Base-by-base conservation (phyloP, 192 early-diverging fungal species). In the Phlyctochytrium bullatum region DNA sequence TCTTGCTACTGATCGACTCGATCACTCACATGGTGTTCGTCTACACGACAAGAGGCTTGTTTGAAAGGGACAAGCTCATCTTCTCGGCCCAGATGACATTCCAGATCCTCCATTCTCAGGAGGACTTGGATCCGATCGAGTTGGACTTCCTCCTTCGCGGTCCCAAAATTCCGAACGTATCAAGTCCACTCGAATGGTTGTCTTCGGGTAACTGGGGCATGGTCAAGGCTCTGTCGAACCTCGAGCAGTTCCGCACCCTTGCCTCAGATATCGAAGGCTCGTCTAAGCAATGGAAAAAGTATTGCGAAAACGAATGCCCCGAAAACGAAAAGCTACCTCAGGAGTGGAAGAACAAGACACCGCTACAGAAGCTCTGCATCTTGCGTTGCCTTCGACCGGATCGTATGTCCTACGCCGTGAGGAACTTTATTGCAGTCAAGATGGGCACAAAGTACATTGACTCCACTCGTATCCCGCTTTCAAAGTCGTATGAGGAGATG, bases 281-380 rank as follows among this genome's bases (percentile, higher is more conserved):
- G 2, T 70, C 86, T 1, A 88, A 88, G 66, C 86, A 88, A 61
- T 88, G 86, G 86, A 83, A 82, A 59, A 88, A 88, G 69, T 88
- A 85, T 65, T 88, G 84, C 68, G 86, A 88, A 59, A 71, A 84
- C 56, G 86, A 88, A 61, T 76, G 73, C 28, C 86, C 86, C 14
- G 86, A 88, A 73, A 87, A 72, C 54, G 86, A 88, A 74, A 88
- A 88, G 71, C 69, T 88, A 36, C 86, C 86, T 2, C 86, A 83
- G 62, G 86, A 88, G 67, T 88, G 86, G 86, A 88, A 88, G 73
- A 88, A 88, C 69, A 88, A 88, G 74, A 80, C 63, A 6, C 71
- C 86, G 3, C 59, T 88, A 29, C 80, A 87, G 69, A 88, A 88
- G 59, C 72, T 88, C 32, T 88, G 86, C 65, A 87, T 88, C 63